phyloP scores from a whole-genome alignment of 2,329 filamentous ascomycete species.

The Fusarium denticulatum region DNA sequence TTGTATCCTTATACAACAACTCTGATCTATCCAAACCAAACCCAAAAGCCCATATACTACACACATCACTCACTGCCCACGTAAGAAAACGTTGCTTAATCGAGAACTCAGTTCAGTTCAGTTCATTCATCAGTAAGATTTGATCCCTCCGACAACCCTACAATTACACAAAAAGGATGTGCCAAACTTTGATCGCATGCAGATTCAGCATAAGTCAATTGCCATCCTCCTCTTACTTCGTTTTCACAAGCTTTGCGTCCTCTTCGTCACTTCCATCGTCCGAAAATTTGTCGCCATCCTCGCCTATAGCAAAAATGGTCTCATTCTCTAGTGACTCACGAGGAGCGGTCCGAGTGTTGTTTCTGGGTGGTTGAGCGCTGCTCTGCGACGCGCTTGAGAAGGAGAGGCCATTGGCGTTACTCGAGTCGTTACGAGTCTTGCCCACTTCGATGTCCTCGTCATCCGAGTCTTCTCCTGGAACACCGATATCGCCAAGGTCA shows the following conservation, averaged over 20 bases:
- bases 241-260: conserved; percentile 65
- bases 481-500: conserved; percentile 91
- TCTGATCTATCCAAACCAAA: conserved; percentile 7
- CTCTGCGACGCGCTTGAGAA: conserved; percentile 38
- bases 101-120: conserved; percentile 22
- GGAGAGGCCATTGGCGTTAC: conserved; percentile 42
- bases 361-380: conserved; percentile 36
- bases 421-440: conserved; percentile 41
- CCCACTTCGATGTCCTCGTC: conserved; percentile 65
- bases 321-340: conserved; percentile 79
- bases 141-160: conserved; percentile 24
- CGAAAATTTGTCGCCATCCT: conserved; percentile 83
- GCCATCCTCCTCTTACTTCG: conserved; percentile 48
- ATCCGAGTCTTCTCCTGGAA: conserved; percentile 69
- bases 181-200: not conserved
- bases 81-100: not conserved
- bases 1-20: conserved; percentile 7
- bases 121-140: conserved; percentile 35
- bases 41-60: conserved; percentile 8
- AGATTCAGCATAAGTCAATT: conserved; percentile 3
- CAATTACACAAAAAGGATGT: conserved; percentile 35
- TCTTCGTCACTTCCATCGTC: conserved; percentile 70
- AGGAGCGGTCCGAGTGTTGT: conserved; percentile 51
- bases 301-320: conserved; percentile 94
- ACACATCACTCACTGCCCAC: not conserved